Evolutionary conservation across 805 yeast species (phyloP), one percentile per base, ranked within the genome.

Genomic region (Wickerhamomyces sydowiorum): DNA sequence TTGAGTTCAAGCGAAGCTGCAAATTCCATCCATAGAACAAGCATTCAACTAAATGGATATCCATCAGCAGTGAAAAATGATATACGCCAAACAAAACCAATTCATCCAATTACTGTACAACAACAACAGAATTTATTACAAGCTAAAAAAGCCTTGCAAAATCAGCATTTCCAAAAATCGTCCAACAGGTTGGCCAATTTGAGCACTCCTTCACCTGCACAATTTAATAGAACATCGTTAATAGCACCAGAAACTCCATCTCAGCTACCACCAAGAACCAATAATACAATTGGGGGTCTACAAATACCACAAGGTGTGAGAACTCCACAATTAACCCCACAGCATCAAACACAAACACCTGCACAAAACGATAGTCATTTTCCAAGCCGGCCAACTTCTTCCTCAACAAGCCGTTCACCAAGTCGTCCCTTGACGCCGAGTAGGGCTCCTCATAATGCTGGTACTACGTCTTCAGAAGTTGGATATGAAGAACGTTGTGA

Each of bases 401-500:
- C n/a, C n/a, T n/a, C n/a, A n/a, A n/a, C n/a, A n/a, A n/a, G n/a
- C n/a, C n/a, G 32, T 12, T 14, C 15, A 27, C 5, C n/a, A 27
- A 27, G n/a, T 5, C 35, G 23, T 10, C 15, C 35, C 7, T 6
- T 23, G 4, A 32, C 35, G 2, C 22, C 37, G 12, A 20, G 28
- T 15, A 14, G 24, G 20, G 35, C 30, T 3, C 50, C 54, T 12
- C 54, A 50, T 21, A 50, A 50, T 29, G 54, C 54, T 6, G 54
- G 54, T 2, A 46, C 46, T 3, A 48, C 52, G 3, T 39, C 49
- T 1, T 18, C 29, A 7, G 54, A 48, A 34, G 42, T 27, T 24
- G 54, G 52, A 1, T 52, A 61, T 21, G 51, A 58, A 31, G 72
- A 67, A 47, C 57, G 53, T 32, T 71, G 76, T 51, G 68, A 60